These are phyloP conservation scores for Sporisorium iseilematis-ciliati DNA, from an alignment of 1,284 basidiomycete species.

Conservation along the genomic window DNA sequence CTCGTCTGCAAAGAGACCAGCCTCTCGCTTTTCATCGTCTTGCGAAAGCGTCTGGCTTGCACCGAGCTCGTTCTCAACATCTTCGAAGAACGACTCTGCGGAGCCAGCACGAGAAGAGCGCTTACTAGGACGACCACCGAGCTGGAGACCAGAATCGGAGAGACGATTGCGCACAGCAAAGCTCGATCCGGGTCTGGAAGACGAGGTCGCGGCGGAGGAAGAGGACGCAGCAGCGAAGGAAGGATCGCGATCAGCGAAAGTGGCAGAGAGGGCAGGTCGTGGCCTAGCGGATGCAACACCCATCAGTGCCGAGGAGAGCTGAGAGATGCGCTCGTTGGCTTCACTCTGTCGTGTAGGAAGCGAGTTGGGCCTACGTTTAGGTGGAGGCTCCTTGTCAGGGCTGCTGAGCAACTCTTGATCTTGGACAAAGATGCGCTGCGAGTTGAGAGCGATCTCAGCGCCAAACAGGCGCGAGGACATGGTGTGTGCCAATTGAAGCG, in stretches of 20 bases:
- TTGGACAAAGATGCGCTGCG: constrained; percentile 28
- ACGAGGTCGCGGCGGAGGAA: constrained; percentile 27
- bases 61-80: constrained; percentile 38
- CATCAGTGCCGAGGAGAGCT: constrained; percentile 35
- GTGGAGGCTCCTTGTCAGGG: constrained; percentile 59
- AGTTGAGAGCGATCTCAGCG: constrained; percentile 60
- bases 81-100: constrained; percentile 40
- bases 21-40: constrained; percentile 5
- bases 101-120: constrained; percentile 37
- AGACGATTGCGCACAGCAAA: constrained; percentile 27
- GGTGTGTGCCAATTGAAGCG: constrained; percentile 27
- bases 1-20: background rate
- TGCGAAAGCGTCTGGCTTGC: constrained; percentile 8
- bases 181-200: constrained; percentile 22
- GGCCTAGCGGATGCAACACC: constrained; percentile 24
- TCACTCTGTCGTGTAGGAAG: constrained; percentile 47
- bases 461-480: constrained; percentile 58
- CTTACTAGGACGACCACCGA: constrained; percentile 17
- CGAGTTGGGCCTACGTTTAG: constrained; percentile 56
- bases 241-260: constrained; percentile 23
- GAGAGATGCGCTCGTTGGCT: constrained; percentile 37
- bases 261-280: constrained; percentile 30
- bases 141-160: constrained; percentile 20
- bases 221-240: constrained; percentile 26
- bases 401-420: constrained; percentile 46